These are phyloP conservation scores for Ceratobasidium sp. DNA, from an alignment of 1,284 basidiomycete genomes.

Conservation along the genomic window DNA sequence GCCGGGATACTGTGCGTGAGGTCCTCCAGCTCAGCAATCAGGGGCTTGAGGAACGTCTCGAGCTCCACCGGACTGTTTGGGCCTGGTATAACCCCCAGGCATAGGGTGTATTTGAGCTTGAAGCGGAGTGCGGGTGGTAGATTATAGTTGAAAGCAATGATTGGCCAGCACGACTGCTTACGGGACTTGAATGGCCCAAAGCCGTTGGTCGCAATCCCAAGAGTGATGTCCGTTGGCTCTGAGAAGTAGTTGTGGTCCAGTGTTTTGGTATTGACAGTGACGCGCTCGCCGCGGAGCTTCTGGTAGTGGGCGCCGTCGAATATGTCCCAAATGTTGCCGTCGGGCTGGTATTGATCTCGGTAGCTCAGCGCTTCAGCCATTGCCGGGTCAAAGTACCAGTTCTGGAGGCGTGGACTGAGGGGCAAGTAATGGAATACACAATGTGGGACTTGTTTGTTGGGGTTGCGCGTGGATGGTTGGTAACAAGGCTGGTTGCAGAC, in stretches of 20 bases:
- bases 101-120: conserved; percentile 44
- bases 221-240: conserved; percentile 51
- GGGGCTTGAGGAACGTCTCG: conserved; percentile 46
- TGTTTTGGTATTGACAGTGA: neutral
- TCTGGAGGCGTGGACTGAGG: conserved; percentile 39
- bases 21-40: conserved; percentile 39
- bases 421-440: conserved; percentile 48
- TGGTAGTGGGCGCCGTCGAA: conserved; percentile 49
- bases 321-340: conserved; percentile 50
- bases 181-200: conserved; percentile 36
- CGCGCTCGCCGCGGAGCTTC: conserved; percentile 18
- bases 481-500: conserved; percentile 44
- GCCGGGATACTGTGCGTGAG: conserved; percentile 32
- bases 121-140: conserved; percentile 45
- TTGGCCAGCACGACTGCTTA: conserved; percentile 56
- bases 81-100: conserved; percentile 48
- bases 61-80: conserved; percentile 47
- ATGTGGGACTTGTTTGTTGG: neutral
- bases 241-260: conserved; percentile 54
- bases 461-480: conserved; percentile 3
- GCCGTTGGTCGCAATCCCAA: neutral
- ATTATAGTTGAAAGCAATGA: conserved; percentile 49
- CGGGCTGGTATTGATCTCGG: conserved; percentile 48
- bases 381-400: conserved; percentile 41
- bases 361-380: conserved; percentile 52